phyloP scores from a whole-genome alignment of 495 filamentous ascomycete species.

The Penicillium verhagenii region DNA sequence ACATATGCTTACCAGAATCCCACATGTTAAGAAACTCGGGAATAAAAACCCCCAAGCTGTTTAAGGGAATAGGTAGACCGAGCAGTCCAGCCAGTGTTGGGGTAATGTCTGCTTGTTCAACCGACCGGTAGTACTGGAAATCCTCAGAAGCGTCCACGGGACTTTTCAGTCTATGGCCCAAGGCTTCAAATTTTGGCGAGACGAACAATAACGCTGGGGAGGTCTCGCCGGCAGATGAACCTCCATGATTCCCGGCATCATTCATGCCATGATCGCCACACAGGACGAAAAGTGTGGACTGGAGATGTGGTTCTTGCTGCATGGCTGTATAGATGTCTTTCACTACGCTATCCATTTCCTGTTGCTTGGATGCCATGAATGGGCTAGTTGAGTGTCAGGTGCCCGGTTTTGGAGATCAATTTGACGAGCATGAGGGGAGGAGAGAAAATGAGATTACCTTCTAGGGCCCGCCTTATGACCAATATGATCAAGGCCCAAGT shows the following conservation, averaged over 20 bases:
- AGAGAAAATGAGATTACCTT: constrained; percentile 59
- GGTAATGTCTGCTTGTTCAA: constrained; percentile 92
- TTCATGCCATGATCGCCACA: constrained; percentile 99
- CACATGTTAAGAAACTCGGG: constrained; percentile 75
- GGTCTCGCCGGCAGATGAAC: constrained; percentile 88
- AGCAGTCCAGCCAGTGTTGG: constrained; percentile 86
- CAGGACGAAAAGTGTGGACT: constrained; percentile 78
- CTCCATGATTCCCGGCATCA: constrained; percentile 95
- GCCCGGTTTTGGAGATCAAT: background rate
- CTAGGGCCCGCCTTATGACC: constrained; percentile 93
- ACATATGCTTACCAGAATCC: constrained; percentile 50
- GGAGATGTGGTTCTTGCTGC: constrained; percentile 62
- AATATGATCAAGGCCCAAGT: constrained; percentile 94
- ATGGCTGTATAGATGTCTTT: constrained; percentile 73
- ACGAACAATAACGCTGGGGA: constrained; percentile 90
- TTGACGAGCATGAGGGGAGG: background rate
- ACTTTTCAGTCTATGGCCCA: constrained; percentile 43
- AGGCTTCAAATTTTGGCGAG: constrained; percentile 73
- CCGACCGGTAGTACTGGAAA: constrained; percentile 75
- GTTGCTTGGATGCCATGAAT: constrained; percentile 90
- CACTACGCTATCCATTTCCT: constrained; percentile 89
- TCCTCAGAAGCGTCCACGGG: constrained; percentile 44
- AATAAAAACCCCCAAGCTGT: constrained; percentile 88
- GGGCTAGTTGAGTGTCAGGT: constrained; percentile 50
- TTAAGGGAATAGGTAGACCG: constrained; percentile 86